Conservation (phyloP, 2,329 filamentous ascomycete genomes). For the Apiospora sp. region DNA sequence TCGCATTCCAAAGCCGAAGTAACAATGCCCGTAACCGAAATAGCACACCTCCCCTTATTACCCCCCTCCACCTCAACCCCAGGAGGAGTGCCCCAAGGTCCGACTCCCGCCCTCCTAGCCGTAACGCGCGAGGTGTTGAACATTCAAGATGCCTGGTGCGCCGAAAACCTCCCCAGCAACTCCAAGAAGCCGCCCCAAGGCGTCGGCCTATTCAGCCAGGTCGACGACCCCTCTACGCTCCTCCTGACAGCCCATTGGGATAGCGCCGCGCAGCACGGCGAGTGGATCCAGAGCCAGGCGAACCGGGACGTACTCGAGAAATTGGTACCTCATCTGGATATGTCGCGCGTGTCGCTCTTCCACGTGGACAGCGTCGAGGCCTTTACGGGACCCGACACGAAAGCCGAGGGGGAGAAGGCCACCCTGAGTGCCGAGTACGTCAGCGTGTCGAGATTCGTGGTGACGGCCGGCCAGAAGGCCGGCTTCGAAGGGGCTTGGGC, state of each 20-base stretch:
- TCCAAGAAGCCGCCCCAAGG: not conserved
- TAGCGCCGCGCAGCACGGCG: constrained; percentile 5
- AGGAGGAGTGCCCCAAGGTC: not conserved
- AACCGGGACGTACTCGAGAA: not conserved
- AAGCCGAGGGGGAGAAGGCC: not conserved
- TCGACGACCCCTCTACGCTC: not conserved
- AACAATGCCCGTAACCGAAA: not conserved
- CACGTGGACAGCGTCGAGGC: constrained; percentile 4
- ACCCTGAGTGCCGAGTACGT: not conserved
- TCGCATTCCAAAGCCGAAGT: not conserved
- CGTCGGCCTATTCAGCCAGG: not conserved
- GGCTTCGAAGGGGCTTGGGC: not conserved
- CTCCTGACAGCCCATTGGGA: constrained; percentile 23
- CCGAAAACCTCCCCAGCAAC: not conserved
- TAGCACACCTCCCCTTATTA: not conserved
- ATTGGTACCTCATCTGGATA: not conserved
- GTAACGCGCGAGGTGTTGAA: not conserved
- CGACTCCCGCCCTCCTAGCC: not conserved
- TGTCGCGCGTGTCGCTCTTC: not conserved
- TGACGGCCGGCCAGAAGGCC: not conserved
- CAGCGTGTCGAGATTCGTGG: not conserved
- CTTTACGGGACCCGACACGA: not conserved
- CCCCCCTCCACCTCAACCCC: not conserved
- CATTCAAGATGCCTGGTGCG: not conserved
- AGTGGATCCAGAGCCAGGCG: constrained; percentile 15